Evolutionary conservation across 2,329 filamentous ascomycete genomes (phyloP).

Genomic region (Neofusicoccum ribis): DNA sequence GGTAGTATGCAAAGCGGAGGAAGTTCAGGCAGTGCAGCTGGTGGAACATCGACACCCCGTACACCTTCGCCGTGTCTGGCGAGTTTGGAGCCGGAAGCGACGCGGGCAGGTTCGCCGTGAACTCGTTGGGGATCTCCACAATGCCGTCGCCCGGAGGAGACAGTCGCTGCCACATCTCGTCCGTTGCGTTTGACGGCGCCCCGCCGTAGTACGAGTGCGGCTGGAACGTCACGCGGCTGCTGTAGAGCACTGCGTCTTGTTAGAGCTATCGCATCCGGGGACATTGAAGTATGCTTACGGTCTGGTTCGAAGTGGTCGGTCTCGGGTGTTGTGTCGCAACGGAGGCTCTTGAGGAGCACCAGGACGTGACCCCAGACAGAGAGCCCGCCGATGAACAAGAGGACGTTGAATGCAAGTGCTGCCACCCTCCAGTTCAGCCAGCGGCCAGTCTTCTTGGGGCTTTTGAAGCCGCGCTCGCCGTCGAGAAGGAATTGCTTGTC

Average conservation of each 20-base stretch:
- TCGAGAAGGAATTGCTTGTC: constrained; percentile 5
- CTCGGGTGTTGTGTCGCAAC: neutral
- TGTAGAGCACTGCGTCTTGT: neutral
- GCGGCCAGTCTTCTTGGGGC: neutral
- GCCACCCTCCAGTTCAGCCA: neutral
- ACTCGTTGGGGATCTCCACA: neutral
- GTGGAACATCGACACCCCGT: constrained; percentile 27
- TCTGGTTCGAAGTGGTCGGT: neutral
- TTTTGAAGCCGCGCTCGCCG: neutral
- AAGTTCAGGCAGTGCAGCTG: constrained; percentile 38
- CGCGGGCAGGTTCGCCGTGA: neutral
- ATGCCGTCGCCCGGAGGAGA: constrained; percentile 10
- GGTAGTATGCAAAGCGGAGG: constrained; percentile 34
- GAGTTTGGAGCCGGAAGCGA: neutral
- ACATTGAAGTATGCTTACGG: neutral
- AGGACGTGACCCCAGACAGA: neutral
- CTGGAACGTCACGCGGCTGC: neutral
- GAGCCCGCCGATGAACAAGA: neutral
- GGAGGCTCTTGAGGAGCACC: neutral
- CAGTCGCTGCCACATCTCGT: neutral
- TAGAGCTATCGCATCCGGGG: too few relatives aligned
- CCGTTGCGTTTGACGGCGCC: neutral
- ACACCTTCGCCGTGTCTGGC: neutral
- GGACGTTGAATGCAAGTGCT: neutral
- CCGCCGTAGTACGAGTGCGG: neutral